Conservation (phyloP, 2,329 filamentous ascomycete species). For the Cercospora citrullina region DNA sequence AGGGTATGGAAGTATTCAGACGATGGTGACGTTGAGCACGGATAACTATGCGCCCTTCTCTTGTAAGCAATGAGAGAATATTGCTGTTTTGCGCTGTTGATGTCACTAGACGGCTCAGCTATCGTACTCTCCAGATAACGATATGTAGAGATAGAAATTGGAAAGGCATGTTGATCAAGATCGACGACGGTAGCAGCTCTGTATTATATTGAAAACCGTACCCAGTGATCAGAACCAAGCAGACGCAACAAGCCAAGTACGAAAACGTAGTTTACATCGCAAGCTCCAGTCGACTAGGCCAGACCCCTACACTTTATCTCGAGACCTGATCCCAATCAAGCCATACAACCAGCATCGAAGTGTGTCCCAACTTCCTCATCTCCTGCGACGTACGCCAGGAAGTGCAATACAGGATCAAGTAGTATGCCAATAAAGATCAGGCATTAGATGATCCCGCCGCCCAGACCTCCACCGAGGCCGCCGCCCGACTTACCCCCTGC, state of each 20-base stretch:
- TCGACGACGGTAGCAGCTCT: neutral
- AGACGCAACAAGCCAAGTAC: neutral
- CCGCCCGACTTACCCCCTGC: no score
- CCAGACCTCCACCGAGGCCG: no score
- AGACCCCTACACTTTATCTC: neutral
- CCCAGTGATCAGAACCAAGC: neutral
- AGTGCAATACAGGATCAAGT: no score
- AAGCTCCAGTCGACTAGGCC: neutral
- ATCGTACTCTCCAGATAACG: neutral
- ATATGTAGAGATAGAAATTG: neutral
- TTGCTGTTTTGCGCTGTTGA: neutral
- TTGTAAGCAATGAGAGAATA: neutral
- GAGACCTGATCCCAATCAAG: neutral
- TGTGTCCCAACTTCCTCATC: no score
- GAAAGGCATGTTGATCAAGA: neutral
- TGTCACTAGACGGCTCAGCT: neutral
- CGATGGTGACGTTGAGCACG: constrained; percentile 15
- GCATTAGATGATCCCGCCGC: no score
- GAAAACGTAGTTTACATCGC: neutral
- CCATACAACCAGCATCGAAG: no score
- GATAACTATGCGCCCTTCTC: constrained; percentile 15
- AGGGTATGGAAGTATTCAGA: constrained; percentile 17
- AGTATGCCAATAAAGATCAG: no score
- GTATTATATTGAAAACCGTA: neutral
- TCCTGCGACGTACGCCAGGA: no score